A percentile compares a stretch with the other conserved stretches of the same genome.
phyloP scores from a whole-genome alignment of 139 green algal species.

The Raphidocelis subcapitata region DNA sequence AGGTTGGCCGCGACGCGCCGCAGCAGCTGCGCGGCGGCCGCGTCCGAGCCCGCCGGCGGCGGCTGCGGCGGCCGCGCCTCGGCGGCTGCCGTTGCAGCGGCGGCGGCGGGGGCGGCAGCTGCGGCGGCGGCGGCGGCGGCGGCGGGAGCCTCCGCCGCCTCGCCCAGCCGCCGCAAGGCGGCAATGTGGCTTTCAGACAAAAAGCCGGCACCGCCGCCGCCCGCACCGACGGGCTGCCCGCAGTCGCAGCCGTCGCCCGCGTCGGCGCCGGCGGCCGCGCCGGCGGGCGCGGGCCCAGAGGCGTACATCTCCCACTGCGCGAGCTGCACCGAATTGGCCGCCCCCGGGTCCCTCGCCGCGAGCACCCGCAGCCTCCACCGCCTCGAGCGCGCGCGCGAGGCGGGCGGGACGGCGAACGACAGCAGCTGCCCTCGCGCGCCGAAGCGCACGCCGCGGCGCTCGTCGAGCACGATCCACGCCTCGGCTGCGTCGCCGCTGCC shows the following conservation, averaged over 20 bases:
- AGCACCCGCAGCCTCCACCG: slow-evolving; percentile 49
- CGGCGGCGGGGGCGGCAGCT: background rate
- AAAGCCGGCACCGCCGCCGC: background rate
- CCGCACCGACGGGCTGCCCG: background rate
- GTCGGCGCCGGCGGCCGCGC: no score
- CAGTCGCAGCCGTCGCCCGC: background rate
- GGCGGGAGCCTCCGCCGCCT: no score
- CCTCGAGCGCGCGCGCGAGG: slow-evolving; percentile 6
- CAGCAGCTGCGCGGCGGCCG: background rate
- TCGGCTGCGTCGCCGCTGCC: background rate
- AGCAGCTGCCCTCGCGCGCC: slow-evolving; percentile 31
- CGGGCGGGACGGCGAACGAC: slow-evolving; percentile 24
- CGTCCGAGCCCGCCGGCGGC: background rate
- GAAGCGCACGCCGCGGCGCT: slow-evolving; percentile 44
- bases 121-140: background rate
- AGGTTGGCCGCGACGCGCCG: slow-evolving; percentile 7
- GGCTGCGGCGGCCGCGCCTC: background rate
- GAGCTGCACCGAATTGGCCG: slow-evolving; percentile 75
- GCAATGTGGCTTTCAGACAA: background rate
- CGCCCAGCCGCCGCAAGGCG: background rate
- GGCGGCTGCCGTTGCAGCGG: no score
- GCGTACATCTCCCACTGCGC: slow-evolving; percentile 52
- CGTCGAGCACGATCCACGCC: slow-evolving; percentile 45
- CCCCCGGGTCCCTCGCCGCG: slow-evolving; percentile 33
- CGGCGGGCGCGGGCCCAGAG: background rate